Conservation (phyloP, 2,329 filamentous ascomycete species). For the Alternaria hordeiaustralica region DNA sequence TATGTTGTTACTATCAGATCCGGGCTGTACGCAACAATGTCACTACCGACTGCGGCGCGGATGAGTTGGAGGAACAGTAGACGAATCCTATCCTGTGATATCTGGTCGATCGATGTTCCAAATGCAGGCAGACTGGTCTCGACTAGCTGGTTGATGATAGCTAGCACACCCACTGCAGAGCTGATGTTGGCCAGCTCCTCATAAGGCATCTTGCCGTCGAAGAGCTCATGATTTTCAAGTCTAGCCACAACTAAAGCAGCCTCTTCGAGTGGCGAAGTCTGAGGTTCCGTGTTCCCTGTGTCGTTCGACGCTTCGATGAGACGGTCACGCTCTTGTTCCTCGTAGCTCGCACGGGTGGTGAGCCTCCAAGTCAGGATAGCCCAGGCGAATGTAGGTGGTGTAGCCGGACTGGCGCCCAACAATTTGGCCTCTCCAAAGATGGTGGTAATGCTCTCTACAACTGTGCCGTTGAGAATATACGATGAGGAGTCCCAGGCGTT, state of each 20-base stretch:
- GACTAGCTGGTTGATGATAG: conserved; percentile 34
- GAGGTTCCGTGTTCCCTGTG: conserved; percentile 16
- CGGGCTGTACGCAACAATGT: conserved; percentile 72
- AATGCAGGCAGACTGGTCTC: conserved; percentile 48
- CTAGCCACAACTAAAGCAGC: conserved; percentile 30
- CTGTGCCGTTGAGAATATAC: conserved; percentile 73
- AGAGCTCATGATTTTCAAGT: conserved; percentile 33
- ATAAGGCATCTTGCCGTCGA: conserved; percentile 32
- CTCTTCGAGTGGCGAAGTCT: conserved; percentile 35
- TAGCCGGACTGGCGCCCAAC: conserved; percentile 65
- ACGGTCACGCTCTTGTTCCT: conserved; percentile 40
- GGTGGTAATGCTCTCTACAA: conserved; percentile 75
- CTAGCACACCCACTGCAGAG: conserved; percentile 31
- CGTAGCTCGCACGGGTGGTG: conserved; percentile 20
- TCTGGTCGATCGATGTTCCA: conserved; percentile 55
- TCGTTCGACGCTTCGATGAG: conserved; percentile 30
- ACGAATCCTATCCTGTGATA: conserved; percentile 69
- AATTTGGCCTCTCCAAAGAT: conserved; percentile 67
- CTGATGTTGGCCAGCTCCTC: conserved; percentile 36
- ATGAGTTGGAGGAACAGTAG: conserved; percentile 73
- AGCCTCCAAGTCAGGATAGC: conserved; percentile 63
- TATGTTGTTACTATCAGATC: conserved; percentile 73
- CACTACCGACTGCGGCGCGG: conserved; percentile 65
- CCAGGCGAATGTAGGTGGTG: conserved; percentile 82
- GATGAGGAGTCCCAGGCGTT: conserved; percentile 50